Percentiles rank a stretch among this genome's conserved stretches.
Evolutionary conservation across 768 basidiomycete species (phyloP).

Genomic region (Symmetrospora coprosmae): DNA sequence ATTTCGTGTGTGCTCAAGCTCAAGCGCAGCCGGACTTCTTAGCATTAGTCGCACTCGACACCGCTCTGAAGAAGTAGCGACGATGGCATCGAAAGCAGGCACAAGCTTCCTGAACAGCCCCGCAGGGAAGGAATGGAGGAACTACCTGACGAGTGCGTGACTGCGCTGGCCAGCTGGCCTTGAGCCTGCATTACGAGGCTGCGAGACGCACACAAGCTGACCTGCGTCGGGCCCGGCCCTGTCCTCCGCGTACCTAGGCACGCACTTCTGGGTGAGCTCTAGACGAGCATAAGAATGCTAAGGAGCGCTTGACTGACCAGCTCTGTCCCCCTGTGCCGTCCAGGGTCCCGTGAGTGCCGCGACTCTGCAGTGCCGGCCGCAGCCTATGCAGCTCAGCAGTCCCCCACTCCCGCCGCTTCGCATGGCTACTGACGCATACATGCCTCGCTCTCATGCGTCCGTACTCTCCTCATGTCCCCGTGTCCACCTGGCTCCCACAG

Average conservation of each 20-base stretch:
- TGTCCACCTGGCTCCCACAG: no score
- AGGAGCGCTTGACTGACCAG: no score
- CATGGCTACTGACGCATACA: no score
- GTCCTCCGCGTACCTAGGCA: constrained; percentile 36
- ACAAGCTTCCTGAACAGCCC: constrained; percentile 78
- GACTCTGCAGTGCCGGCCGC: no score
- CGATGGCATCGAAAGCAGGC: constrained; percentile 64
- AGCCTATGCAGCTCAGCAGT: no score
- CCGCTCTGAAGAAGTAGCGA: background rate
- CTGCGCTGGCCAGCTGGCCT: no score
- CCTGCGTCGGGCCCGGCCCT: background rate
- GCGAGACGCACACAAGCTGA: constrained; percentile 8
- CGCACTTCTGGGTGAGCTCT: constrained; percentile 17
- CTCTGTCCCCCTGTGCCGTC: no score
- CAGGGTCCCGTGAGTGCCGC: no score
- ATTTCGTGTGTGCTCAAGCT: background rate
- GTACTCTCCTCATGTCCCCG: no score
- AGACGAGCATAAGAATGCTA: constrained; percentile 68
- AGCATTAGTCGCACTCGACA: background rate
- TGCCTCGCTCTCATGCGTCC: no score
- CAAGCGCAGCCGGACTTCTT: background rate
- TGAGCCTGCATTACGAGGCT: background rate
- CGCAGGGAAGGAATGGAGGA: constrained; percentile 52
- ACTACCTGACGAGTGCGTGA: constrained; percentile 85
- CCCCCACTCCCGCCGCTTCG: no score